Evolutionary conservation across 192 early-diverging fungal genomes (phyloP), one percentile per base, ranked within the genome.

Genomic region (Ambispora gerdemannii): DNA sequence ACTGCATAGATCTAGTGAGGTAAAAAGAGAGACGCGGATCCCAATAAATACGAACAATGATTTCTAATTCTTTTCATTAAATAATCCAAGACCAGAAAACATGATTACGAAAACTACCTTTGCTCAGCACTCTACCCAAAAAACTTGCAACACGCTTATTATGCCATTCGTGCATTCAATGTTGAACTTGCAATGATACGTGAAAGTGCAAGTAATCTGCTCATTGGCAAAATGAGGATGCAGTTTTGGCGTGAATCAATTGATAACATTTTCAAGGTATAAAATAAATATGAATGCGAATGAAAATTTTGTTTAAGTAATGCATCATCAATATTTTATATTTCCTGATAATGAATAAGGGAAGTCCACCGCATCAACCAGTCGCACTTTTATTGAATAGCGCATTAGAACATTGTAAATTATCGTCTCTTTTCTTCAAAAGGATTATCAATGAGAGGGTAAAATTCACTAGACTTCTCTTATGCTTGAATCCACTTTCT

Each of bases 221-320:
- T 83, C 0, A 84, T 94, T 72, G 94, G 93, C 0, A 81, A 80
- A 60, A 88, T 93, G 85, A 83, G 92, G 22, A 89, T 92, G 76
- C 84, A 92, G 47, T 96, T 90, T 79, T 98, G 97, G 97, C 84
- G 84, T 72, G 91, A 92, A 66, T 80, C 87, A 0, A 76, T 98
- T n/a, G 88, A 90, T 35, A 86, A 88, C 51, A 67, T 77, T 6
- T 91, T 78, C 64, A 70, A 76, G 55, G 89, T 88, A 73, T 75
- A 69, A n/a, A n/a, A n/a, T n/a, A n/a, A n/a, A n/a, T 70, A 63
- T 19, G 19, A 25, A 8, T 60, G 17, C 34, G 31, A 2, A 32
- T 33, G n/a, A 43, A 43, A 61, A 55, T 51, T 47, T 81, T 50
- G 25, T 24, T 19, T 75, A 31, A 25, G 36, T 17, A 19, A 38